phyloP scores from a whole-genome alignment of 352 stramenopile species.

The Globisporangium radiosum region DNA sequence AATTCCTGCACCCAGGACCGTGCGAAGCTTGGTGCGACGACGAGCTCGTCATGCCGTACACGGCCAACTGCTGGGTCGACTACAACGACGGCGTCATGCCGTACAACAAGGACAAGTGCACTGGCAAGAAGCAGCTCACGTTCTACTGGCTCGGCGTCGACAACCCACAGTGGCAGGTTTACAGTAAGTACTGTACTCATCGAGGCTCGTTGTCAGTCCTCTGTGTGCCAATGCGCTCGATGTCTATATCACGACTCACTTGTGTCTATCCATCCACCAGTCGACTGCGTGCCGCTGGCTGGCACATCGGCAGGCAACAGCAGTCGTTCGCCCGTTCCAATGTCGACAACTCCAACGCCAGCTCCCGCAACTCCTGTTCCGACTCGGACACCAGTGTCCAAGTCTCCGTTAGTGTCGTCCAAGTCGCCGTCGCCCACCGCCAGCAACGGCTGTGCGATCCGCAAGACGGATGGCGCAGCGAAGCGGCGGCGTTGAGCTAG shows the following conservation, averaged over 20 bases:
- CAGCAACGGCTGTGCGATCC: too few species aligned
- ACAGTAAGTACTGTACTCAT: conserved; percentile 12
- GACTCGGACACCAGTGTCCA: too few species aligned
- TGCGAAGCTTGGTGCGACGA: conserved; percentile 15
- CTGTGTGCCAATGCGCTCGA: too few species aligned
- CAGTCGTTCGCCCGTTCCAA: too few species aligned
- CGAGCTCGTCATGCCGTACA: conserved; percentile 10
- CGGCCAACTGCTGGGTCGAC: conserved; percentile 11
- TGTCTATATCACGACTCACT: too few species aligned
- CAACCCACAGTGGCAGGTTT: conserved; percentile 38
- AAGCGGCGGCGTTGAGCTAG: too few species aligned
- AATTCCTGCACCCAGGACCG: conserved; percentile 7
- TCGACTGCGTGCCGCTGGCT: conserved; percentile 1
- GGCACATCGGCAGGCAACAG: too few species aligned
- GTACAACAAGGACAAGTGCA: conserved; percentile 12
- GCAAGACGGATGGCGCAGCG: too few species aligned
- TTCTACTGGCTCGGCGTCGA: conserved; percentile 53
- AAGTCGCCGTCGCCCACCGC: too few species aligned
- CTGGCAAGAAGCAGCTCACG: conserved; percentile 20
- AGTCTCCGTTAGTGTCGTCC: too few species aligned
- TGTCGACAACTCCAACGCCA: too few species aligned
- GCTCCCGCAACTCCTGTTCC: too few species aligned
- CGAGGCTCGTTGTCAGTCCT: background rate
- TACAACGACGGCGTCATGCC: conserved; percentile 6
- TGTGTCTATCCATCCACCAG: background rate